Evolutionary conservation across 2,329 filamentous ascomycete genomes (phyloP), one percentile per base, ranked within the genome.

Genomic region (Eurotiales sp.): DNA sequence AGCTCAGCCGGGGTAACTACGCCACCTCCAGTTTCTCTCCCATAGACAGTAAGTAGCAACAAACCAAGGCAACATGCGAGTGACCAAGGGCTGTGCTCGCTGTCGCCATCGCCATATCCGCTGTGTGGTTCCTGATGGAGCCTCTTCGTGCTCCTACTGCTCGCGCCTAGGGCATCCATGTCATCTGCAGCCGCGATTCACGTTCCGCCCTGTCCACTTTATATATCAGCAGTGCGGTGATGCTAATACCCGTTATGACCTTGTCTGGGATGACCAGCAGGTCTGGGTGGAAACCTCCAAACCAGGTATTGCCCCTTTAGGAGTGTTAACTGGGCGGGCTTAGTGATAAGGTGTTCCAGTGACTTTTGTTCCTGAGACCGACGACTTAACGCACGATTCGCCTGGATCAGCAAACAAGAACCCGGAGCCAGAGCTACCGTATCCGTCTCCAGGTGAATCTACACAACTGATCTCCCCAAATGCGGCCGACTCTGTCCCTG

Each of bases 71-170:
- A 45, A 47, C 32, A 47, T 47, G 45, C 45, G 45, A 29, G 45
- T 47, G 60, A 54, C 45, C 14, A 47, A 47, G 11, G 66, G 65
- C 51, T 68, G 66, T 61, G 61, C 55, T 55, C 57, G 61, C 54
- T 68, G 66, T 61, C 66, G 65, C 27, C 51, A 64, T 64, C 65
- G 66, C 55, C 66, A 68, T 60, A 65, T 67, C 29, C 63, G 64
- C 46, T 67, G 66, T 41, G 63, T 61, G 6, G 60, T 66, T 40
- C 56, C 56, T 6, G 30, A 52, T 1, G 64, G 62, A 3, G 61
- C 64, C 7, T 59, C 62, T 8, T 54, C 63, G 2, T 68, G 66
- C 50, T 61, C 59, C 25, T 52, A 61, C 27, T 68, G 66, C 48
- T 43, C 56, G 8, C 63, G 62, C 15, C 54, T 67, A 17, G 61